Evolutionary conservation across 345 rosid genomes (phyloP).

Genomic region (Euphorbia pulcherrima): DNA sequence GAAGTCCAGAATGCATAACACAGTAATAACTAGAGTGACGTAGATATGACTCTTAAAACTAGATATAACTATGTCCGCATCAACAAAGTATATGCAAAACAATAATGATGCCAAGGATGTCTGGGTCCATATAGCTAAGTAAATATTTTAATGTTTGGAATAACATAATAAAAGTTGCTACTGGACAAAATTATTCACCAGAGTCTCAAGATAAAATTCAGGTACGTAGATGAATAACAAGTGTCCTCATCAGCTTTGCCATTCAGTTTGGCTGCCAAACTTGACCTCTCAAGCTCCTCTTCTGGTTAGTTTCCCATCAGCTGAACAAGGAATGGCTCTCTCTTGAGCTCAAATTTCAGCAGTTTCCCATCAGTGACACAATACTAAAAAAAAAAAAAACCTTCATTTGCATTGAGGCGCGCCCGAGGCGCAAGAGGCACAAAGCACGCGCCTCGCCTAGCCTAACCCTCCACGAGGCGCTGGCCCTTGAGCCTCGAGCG

Average conservation of each 20-base stretch:
- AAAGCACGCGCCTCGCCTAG: too few relatives aligned
- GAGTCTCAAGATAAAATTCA: constrained; percentile 82
- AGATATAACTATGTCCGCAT: not conserved
- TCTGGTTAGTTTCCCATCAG: constrained; percentile 71
- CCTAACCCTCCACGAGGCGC: too few relatives aligned
- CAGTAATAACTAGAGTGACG: too few relatives aligned
- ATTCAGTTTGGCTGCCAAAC: constrained; percentile 63
- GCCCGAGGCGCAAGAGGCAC: too few relatives aligned
- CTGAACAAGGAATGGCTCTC: constrained; percentile 65
- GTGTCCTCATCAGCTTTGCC: too few relatives aligned
- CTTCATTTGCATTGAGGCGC: too few relatives aligned
- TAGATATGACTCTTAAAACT: too few relatives aligned
- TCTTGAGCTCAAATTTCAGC: constrained; percentile 95
- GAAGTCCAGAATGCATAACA: too few relatives aligned
- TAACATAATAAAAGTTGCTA: not conserved
- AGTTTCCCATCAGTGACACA: too few relatives aligned
- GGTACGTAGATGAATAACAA: constrained; percentile 72
- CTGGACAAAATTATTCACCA: constrained; percentile 44
- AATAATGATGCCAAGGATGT: not conserved
- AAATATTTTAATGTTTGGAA: not conserved
- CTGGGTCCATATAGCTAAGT: not conserved
- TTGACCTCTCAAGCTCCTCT: constrained; percentile 78
- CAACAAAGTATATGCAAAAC: not conserved
- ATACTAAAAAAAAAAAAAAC: too few relatives aligned
- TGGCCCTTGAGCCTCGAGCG: too few relatives aligned